phyloP scores from a whole-genome alignment of 768 basidiomycete species.

The Pulveroboletus ravenelii region DNA sequence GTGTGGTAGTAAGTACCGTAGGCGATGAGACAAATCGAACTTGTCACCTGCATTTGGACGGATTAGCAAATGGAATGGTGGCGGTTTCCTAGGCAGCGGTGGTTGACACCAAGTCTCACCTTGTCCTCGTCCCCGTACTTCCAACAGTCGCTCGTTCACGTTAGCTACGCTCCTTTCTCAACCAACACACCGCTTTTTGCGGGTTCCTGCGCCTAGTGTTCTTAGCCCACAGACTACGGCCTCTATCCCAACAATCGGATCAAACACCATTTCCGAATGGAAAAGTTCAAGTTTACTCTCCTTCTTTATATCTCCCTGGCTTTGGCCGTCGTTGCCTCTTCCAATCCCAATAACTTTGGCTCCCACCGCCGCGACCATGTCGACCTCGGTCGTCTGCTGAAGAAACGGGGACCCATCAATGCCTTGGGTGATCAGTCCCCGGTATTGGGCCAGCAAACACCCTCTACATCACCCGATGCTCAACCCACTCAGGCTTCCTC shows the following conservation, averaged over 20 bases:
- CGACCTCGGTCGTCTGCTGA: slow-evolving; percentile 60
- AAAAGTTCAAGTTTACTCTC: slow-evolving; percentile 55
- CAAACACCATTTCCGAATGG: slow-evolving; percentile 38
- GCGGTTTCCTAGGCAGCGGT: slow-evolving; percentile 13
- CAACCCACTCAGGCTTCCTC: slow-evolving; percentile 18
- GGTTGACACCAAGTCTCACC: slow-evolving; percentile 14
- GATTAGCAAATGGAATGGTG: slow-evolving; percentile 9
- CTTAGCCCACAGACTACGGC: background rate
- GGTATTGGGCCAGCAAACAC: slow-evolving; percentile 1
- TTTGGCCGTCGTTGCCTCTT: slow-evolving; percentile 43
- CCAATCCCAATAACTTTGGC: slow-evolving; percentile 43
- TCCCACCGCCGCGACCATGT: slow-evolving; percentile 50
- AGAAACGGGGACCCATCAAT: slow-evolving; percentile 48
- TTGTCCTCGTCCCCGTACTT: background rate
- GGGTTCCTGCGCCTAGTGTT: background rate
- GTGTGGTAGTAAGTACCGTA: background rate
- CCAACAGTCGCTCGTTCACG: slow-evolving; percentile 17
- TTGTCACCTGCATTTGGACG: background rate
- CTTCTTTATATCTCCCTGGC: slow-evolving; percentile 55
- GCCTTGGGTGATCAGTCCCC: background rate
- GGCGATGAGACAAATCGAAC: background rate
- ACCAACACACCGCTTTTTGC: background rate
- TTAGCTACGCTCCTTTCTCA: slow-evolving; percentile 12
- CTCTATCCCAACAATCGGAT: background rate
- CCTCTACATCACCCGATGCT: slow-evolving; percentile 20